Evolutionary conservation across 495 filamentous ascomycete species (phyloP), one percentile per base, ranked within the genome.

Genomic region (Antarctomyces pellizariae): DNA sequence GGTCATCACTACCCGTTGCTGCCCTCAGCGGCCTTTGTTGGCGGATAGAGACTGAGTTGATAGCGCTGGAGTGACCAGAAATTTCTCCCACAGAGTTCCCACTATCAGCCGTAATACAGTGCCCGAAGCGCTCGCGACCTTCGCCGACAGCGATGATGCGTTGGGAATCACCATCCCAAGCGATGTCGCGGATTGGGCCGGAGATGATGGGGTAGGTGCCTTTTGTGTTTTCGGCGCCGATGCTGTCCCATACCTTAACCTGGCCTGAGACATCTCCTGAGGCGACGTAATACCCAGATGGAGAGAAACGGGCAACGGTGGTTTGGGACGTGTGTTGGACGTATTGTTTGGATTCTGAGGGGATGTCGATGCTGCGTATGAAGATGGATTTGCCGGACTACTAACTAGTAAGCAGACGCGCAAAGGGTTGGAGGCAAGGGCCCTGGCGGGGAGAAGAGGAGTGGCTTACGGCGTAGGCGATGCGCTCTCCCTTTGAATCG

Each of bases 121-220:
- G 82, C 9, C 86, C 89, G 48, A 74, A 91, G 28, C 77, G 65
- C 48, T 95, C 80, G 44, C 84, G 83, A 9, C 86, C 86, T 32
- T 93, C 72, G 13, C 86, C 86, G 11, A 95, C 89, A 6, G 84
- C 89, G 35, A 93, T 90, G 27, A 97, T 75, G 13, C 86, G 73
- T 53, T 92, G 82, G 26, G 75, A 83, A 47, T 97, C 86, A 24
- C 84, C 89, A 46, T 95, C 86, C 83, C 86, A 97, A 7, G 84
- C 80, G 25, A 97, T 56, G 44, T 95, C 86, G 45, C 86, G 86
- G 47, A 97, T 90, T 24, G 77, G 71, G 17, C 86, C 89, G 27
- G 78, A 83, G 36, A 95, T 79, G 46, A 93, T 92, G 34, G 67
- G 64, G 48, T 91, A 95, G 3, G 6, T 40, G 59, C 57, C 70